These are phyloP conservation scores for Backusella macrospora DNA, from an alignment of 192 early-diverging fungal species.

Conservation along the genomic window DNA sequence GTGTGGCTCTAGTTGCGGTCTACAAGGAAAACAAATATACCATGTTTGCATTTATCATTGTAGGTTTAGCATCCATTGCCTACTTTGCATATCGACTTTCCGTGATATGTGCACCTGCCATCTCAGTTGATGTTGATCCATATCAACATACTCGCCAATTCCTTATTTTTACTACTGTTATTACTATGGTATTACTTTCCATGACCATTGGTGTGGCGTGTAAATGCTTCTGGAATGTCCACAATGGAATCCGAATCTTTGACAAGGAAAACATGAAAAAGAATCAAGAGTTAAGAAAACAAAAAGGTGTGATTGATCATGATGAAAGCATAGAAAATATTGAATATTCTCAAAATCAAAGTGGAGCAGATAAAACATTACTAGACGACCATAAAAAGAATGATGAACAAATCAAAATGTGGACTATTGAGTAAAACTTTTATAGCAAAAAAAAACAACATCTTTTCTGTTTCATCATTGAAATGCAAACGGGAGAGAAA, in stretches of 20 bases:
- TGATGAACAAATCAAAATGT: conserved; percentile 13
- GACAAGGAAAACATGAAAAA: neutral
- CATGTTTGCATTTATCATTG: conserved; percentile 26
- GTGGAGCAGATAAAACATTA: neutral
- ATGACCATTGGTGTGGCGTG: conserved; percentile 26
- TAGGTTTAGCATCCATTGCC: conserved; percentile 5
- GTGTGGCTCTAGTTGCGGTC: conserved; percentile 31
- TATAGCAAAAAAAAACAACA: neutral
- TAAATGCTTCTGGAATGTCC: conserved; percentile 16
- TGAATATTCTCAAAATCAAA: neutral
- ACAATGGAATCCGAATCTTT: conserved; percentile 10
- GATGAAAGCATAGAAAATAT: neutral
- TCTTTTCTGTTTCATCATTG: too few species aligned
- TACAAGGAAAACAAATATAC: conserved; percentile 41
- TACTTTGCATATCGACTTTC: conserved; percentile 42
- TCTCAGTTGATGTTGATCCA: conserved; percentile 28
- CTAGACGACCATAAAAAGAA: neutral
- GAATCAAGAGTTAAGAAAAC: neutral
- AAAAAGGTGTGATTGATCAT: neutral
- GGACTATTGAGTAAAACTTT: conserved; percentile 32
- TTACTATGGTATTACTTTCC: conserved; percentile 23
- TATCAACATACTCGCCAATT: conserved; percentile 48
- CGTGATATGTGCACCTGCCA: conserved; percentile 16
- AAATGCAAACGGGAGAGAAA: neutral
- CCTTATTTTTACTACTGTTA: conserved; percentile 41